These are phyloP conservation scores for Eucalyptus erythrocorys DNA, from an alignment of 345 rosid genomes.

Conservation along the genomic window DNA sequence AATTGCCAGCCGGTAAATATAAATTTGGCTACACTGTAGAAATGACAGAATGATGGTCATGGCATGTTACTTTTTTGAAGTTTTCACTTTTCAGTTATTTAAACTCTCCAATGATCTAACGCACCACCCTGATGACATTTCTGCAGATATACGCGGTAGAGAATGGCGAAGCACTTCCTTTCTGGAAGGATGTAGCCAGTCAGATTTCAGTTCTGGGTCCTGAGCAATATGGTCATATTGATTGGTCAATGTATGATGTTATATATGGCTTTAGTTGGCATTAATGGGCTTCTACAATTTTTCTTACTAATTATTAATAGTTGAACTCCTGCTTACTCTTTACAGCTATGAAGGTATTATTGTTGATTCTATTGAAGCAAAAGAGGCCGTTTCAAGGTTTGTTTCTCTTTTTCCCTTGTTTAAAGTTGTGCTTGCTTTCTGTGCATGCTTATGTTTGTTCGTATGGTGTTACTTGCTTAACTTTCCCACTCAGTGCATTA, in stretches of 20 bases:
- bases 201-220: conserved; percentile 36
- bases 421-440: neutral
- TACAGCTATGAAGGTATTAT: conserved; percentile 85
- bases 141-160: conserved; percentile 57
- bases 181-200: conserved; percentile 59
- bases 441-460: neutral
- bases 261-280: neutral
- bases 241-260: conserved; percentile 74
- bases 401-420: neutral
- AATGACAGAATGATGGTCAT: neutral
- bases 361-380: conserved; percentile 76
- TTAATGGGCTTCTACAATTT: neutral
- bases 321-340: neutral
- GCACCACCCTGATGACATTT: conserved; percentile 8
- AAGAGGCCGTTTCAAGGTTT: conserved; percentile 75
- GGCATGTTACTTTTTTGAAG: neutral
- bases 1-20: neutral
- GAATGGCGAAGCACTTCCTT: conserved; percentile 39
- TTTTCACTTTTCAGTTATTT: conserved; percentile 1
- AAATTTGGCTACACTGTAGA: neutral
- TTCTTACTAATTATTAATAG: neutral
- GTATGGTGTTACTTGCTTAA: neutral
- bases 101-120: conserved; percentile 7
- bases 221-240: conserved; percentile 40
- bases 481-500: neutral